Evolutionary conservation across 768 basidiomycete genomes (phyloP).

Genomic region (Fomitopsis pulvina): DNA sequence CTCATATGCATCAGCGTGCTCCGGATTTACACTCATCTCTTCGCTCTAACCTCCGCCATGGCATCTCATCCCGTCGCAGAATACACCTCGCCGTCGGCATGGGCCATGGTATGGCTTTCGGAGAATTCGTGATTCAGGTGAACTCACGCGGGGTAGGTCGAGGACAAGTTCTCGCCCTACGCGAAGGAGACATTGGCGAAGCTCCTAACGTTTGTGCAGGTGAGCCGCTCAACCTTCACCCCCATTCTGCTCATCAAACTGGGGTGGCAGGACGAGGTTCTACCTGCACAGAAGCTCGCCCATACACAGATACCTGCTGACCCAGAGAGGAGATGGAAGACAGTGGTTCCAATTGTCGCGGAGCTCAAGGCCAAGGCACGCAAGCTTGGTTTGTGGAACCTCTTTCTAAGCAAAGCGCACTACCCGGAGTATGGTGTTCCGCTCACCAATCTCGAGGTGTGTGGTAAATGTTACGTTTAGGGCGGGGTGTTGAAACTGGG

Average conservation of each 20-base stretch:
- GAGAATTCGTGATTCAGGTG: not conserved
- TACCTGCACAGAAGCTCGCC: constrained; percentile 71
- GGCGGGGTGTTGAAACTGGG: not conserved
- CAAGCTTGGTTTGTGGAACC: constrained; percentile 90
- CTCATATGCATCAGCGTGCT: not conserved
- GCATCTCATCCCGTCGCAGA: constrained; percentile 63
- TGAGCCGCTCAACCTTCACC: constrained; percentile 25
- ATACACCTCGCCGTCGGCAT: constrained; percentile 78
- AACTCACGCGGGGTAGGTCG: constrained; percentile 42
- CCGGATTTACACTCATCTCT: not conserved
- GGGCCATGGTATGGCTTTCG: constrained; percentile 66
- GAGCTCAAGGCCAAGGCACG: constrained; percentile 86
- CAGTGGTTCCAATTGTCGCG: constrained; percentile 71
- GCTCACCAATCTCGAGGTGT: constrained; percentile 89
- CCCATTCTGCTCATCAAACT: not conserved
- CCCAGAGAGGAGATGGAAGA: constrained; percentile 74
- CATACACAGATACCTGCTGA: constrained; percentile 79
- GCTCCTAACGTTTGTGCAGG: constrained; percentile 81
- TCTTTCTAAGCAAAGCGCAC: constrained; percentile 92
- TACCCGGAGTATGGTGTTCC: constrained; percentile 87
- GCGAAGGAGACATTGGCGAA: constrained; percentile 84
- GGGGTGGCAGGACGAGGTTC: constrained; percentile 67
- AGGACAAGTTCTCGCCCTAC: constrained; percentile 88
- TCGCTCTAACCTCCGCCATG: constrained; percentile 27
- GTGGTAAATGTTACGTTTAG: constrained; percentile 9